Conservation (phyloP, 306 rosid species). For the Spatholobus suberectus region DNA sequence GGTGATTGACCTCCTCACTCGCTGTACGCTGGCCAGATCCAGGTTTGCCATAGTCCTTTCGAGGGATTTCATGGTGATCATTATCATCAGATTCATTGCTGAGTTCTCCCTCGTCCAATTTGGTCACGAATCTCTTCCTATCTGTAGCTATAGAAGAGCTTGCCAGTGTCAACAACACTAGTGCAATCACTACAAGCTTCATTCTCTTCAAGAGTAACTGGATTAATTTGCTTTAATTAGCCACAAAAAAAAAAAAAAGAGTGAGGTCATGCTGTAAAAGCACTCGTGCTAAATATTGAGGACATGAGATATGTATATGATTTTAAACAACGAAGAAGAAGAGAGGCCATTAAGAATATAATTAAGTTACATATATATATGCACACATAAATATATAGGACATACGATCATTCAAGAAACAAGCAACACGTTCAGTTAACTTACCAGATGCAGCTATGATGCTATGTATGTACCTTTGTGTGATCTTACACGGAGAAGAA, state of each 20-base stretch:
- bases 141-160: conserved; percentile 16
- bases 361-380: background rate
- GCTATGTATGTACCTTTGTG: background rate
- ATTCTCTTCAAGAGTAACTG: background rate
- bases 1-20: conserved; percentile 39
- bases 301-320: background rate
- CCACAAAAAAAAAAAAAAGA: background rate
- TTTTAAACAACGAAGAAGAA: background rate
- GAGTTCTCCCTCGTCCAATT: background rate
- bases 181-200: conserved; percentile 34
- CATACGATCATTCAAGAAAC: background rate
- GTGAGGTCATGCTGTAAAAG: background rate
- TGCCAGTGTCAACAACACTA: conserved; percentile 33
- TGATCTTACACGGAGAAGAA: background rate
- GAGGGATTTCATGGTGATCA: conserved; percentile 39
- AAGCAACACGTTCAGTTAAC: background rate
- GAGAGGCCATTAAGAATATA: background rate
- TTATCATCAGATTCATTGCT: background rate
- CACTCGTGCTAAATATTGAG: background rate
- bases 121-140: background rate
- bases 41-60: conserved; percentile 16
- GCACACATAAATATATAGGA: background rate
- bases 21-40: background rate
- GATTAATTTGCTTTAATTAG: background rate
- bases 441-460: conserved; percentile 18